Evolutionary conservation across 768 basidiomycete species (phyloP).

Genomic region (Mycena alexandri): DNA sequence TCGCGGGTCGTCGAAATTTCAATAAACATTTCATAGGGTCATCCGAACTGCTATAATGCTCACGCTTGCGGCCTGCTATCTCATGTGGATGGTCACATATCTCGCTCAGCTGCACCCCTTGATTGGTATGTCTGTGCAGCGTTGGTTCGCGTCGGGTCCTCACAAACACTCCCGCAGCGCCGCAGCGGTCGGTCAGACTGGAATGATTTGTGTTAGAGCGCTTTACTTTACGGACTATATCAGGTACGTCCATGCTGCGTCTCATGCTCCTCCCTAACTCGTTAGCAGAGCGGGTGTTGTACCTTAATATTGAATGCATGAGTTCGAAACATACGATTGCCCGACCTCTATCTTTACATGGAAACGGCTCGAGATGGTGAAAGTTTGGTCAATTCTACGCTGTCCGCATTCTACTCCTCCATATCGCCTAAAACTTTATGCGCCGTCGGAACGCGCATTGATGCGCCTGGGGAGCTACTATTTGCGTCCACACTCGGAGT

Average conservation of each 20-base stretch:
- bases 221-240: conserved; percentile 32
- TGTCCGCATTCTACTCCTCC: too few species aligned
- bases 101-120: conserved; percentile 94
- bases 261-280: not conserved
- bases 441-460: too few species aligned
- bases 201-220: conserved; percentile 18
- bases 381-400: too few species aligned
- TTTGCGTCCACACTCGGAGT: too few species aligned
- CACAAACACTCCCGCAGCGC: conserved; percentile 11
- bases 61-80: conserved; percentile 85
- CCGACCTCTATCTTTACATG: too few species aligned
- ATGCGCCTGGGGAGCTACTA: too few species aligned
- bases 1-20: not conserved
- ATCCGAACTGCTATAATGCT: conserved; percentile 86
- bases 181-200: conserved; percentile 9
- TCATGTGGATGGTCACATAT: conserved; percentile 99
- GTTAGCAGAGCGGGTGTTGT: conserved; percentile 20
- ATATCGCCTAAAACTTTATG: too few species aligned
- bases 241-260: conserved; percentile 4
- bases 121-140: conserved; percentile 68
- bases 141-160: not conserved
- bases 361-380: too few species aligned
- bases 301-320: conserved; percentile 34
- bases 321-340: not conserved
- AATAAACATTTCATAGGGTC: conserved; percentile 62